These are phyloP conservation scores for Dendrocalamus latiflorus DNA, from an alignment of 202 grass and related monocot species.

Conservation along the genomic window DNA sequence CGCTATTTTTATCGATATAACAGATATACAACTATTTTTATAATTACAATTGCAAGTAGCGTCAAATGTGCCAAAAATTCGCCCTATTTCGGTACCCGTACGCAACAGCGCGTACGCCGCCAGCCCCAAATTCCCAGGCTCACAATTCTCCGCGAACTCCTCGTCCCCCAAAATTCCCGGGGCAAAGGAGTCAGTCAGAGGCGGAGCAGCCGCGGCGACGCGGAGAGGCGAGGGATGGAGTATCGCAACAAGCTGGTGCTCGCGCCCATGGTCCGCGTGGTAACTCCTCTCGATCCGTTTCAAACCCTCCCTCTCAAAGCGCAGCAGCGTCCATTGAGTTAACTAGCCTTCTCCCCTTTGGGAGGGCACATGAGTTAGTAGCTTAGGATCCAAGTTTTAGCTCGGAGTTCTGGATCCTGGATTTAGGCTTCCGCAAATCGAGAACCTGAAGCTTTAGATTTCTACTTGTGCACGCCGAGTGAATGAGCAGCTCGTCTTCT, in stretches of 20 bases:
- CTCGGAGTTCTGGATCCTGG: neutral
- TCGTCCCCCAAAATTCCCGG: slow-evolving; percentile 23
- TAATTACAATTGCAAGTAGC: too few relatives aligned
- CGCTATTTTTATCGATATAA: too few relatives aligned
- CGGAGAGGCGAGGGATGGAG: slow-evolving; percentile 42
- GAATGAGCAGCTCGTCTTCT: neutral
- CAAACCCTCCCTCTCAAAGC: neutral
- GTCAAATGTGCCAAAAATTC: too few relatives aligned
- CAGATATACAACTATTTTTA: too few relatives aligned
- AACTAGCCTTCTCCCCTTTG: too few relatives aligned
- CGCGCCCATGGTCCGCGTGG: slow-evolving; percentile 96
- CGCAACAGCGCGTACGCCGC: slow-evolving; percentile 15
- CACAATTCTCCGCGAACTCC: neutral
- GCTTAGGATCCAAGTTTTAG: neutral
- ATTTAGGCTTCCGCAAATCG: neutral
- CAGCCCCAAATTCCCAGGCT: neutral
- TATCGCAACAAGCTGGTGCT: slow-evolving; percentile 83
- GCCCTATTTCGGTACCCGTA: neutral
- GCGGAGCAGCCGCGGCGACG: slow-evolving; percentile 3
- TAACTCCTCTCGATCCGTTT: slow-evolving; percentile 27
- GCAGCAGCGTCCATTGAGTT: neutral
- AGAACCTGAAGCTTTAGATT: neutral
- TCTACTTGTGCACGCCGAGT: neutral
- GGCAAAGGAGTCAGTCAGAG: neutral
- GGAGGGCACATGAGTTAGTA: neutral